Evolutionary conservation across 352 stramenopile species (phyloP).

Genomic region (Pythium scleroteichum): DNA sequence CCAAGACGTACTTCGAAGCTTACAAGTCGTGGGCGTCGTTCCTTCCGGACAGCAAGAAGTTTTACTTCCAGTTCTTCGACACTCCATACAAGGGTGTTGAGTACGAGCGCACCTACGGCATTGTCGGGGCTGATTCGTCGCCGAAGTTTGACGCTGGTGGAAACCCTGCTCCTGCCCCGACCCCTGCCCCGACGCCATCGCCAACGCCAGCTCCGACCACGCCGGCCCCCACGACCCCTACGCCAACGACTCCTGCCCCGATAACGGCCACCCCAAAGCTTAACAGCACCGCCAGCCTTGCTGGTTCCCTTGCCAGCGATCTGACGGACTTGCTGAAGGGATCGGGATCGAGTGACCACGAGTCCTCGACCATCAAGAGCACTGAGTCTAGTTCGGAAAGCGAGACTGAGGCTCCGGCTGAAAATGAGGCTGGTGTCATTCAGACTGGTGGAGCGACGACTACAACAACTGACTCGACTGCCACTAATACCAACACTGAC

Average conservation of each 20-base stretch:
- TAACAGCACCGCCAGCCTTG: slow-evolving; percentile 18
- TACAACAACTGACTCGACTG: neutral
- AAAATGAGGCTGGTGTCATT: slow-evolving; percentile 25
- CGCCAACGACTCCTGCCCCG: slow-evolving; percentile 27
- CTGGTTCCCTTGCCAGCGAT: slow-evolving; percentile 15
- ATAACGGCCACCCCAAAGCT: neutral
- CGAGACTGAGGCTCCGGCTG: slow-evolving; percentile 5
- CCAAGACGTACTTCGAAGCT: slow-evolving; percentile 50
- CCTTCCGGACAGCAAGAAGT: slow-evolving; percentile 50
- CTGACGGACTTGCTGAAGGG: slow-evolving; percentile 1
- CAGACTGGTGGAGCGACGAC: slow-evolving; percentile 1
- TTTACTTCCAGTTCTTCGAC: slow-evolving; percentile 85
- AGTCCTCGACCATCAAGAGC: slow-evolving; percentile 5
- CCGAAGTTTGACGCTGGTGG: slow-evolving; percentile 48
- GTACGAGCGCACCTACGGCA: slow-evolving; percentile 58
- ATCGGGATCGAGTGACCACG: slow-evolving; percentile 14
- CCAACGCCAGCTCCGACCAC: slow-evolving; percentile 21
- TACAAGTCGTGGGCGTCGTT: slow-evolving; percentile 61
- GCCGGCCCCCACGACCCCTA: slow-evolving; percentile 11
- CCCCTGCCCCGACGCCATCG: slow-evolving; percentile 7
- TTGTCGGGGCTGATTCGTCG: slow-evolving; percentile 43
- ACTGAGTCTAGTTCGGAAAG: neutral
- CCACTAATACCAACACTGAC: neutral
- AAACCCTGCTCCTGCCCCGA: slow-evolving; percentile 25
- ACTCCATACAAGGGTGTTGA: slow-evolving; percentile 38